Evolutionary conservation across 257 asterid species (phyloP), one percentile per base, ranked within the genome.

Genomic region (Nicotiana noctiflora): DNA sequence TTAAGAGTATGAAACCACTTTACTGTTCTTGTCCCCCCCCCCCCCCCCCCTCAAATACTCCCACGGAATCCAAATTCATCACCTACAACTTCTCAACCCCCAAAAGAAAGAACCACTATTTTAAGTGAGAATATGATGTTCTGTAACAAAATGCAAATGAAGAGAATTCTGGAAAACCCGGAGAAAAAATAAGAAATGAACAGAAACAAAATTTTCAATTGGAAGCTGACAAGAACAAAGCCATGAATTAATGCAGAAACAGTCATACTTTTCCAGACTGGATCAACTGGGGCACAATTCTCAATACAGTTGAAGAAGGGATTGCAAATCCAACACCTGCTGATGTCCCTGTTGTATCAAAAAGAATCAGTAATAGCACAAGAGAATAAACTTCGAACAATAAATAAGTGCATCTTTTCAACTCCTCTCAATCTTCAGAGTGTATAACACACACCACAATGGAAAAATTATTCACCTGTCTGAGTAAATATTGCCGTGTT

Each of bases 251-350:
- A 19, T 23, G 56, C 17, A 65, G 18, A 49, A 68, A 75, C 37
- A 23, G 0, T 57, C 90, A 60, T 90, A 93, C 99, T 86, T 90
- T 92, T 76, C 98, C 99, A 80, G 82, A 84, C 82, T 90, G 93
- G 89, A 95, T 92, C 76, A 95, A 93, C 90, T 93, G 97, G 52
- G 99, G 99, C 44, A 93, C 98, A 81, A 93, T 92, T 89, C 91
- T 95, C 55, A 82, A 86, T 84, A 95, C 97, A 17, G 97, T 92
- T 56, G 98, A 90, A 31, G 98, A 93, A 78, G 99, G 98, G 81
- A 95, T 95, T 34, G 97, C 98, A 49, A 95, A 95, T 64, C 99
- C 99, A 9, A 95, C 97, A 62, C 99, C 99, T 25, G 98, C 98
- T 23, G 99, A 95, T 62, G 99, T 92, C 82, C 99, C 99, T 95